Evolutionary conservation across 805 yeast genomes (phyloP), one percentile per base, ranked within the genome.

Genomic region (Cyberlindnera veronae): DNA sequence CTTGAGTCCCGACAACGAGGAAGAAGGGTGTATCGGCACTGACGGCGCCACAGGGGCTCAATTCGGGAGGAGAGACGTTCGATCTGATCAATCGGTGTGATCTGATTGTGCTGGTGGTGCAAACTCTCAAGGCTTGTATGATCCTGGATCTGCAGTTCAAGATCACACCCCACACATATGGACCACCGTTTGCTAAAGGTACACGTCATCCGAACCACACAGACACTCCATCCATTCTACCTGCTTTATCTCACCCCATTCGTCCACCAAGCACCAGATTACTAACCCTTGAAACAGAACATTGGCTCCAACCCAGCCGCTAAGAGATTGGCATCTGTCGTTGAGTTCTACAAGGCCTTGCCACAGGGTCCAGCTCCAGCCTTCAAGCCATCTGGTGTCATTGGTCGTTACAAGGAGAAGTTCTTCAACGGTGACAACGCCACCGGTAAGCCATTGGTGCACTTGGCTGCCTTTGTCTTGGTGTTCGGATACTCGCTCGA

Each of bases 281-380:
- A 56, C 58, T 53, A 60, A 57, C 62, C 32, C 11, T 18, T 23
- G 8, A 12, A 15, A 21, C 64, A 81, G 84, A 90, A 88, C 84
- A 74, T 93, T 54, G 95, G 96, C 45, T 77, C 95, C 47, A 88
- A 89, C 72, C 96, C 97, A 61, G 84, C 91, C 59, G 98, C 98
- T 57, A 87, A 88, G 78, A 87, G 95, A 73, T 87, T 93, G 83
- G 83, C 87, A 54, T 85, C 86, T 66, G 95, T 91, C 59, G 97
- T 91, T 58, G 76, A 86, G 51, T 90, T 93, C 79, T 91, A 91
- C 84, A 86, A 91, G 74, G 81, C 88, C 56, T 79, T 91, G 59
- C 99, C 99, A 63, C 90, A 88, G 65, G 98, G 98, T 39, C 71
- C 83, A 45, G 95, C 95, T 46, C 81, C 91, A 53, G 79, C 79